Base-by-base conservation (phyloP, 768 basidiomycete genomes). In the Leucocoprinus leucothites region DNA sequence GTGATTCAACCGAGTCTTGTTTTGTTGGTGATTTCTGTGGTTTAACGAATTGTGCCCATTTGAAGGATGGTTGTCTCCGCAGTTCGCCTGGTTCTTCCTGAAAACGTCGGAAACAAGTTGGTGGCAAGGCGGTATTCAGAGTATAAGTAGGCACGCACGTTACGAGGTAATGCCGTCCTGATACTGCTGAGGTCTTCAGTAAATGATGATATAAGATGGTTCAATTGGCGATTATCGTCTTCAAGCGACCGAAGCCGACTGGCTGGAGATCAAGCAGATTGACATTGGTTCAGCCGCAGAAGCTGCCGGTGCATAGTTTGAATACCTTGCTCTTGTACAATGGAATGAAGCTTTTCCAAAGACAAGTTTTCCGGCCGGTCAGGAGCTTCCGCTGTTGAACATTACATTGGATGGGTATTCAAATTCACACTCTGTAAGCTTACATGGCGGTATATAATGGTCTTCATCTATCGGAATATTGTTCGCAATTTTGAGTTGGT, bases 361-460 rank as follows among this genome's bases (percentile, higher is more conserved):
- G 83, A 84, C 16, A 85, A 59, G 19, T 71, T 72, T 64, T 72
- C 64, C 57, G 64, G 50, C 53, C 60, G 65, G 41, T 67, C 68
- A 53, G 64, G 65, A 44, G 66, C 62, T 61, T 69, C 69, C 36
- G 73, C 73, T 73, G 43, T 21, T 38, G 47, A 26, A 56, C 6
- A 44, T 38, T 50, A 9, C 58, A 51, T 59, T 36, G 34, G 52
- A 45, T 48, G 41, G 40, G 9, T 6, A 19, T 34, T 16, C 18
- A 21, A 1, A 40, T 18, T 25, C 36, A 14, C 22, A 18, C 11
- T 22, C 47, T 21, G 38, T 38, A 24, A 25, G 61, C 91, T 64
- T 65, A 93, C 94, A 94, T 55, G 92, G 91, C 8, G 94, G 94
- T 13, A 94, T 81, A 67, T 93, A 97, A 63, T 91, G 81, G 59